These are phyloP conservation scores for Thielaviopsis populi DNA, from an alignment of 2,329 filamentous ascomycete species.

Conservation along the genomic window DNA sequence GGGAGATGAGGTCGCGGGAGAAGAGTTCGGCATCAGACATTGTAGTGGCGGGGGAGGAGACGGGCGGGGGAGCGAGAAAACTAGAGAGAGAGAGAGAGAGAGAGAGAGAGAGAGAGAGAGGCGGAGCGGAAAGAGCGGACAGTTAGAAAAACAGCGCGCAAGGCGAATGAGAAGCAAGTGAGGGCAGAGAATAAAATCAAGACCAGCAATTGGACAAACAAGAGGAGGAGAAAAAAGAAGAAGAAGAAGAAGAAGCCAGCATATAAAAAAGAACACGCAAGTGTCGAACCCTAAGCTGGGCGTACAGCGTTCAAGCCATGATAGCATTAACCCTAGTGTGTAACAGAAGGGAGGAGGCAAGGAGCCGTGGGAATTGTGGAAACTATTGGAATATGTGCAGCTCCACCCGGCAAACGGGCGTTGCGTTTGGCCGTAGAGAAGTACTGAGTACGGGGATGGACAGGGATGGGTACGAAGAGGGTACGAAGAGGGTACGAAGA, in stretches of 20 bases:
- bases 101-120: too few relatives aligned
- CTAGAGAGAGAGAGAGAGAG: too few relatives aligned
- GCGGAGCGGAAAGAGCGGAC: neutral
- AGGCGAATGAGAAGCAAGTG: too few relatives aligned
- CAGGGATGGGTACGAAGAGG: neutral
- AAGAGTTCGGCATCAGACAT: conserved; percentile 38
- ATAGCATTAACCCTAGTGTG: neutral
- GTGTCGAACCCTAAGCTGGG: neutral
- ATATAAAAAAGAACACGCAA: neutral
- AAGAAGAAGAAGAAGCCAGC: neutral
- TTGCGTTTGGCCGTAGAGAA: neutral
- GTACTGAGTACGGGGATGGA: neutral
- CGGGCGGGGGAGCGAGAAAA: neutral
- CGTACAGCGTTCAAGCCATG: neutral
- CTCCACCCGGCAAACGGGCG: neutral
- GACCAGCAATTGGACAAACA: neutral
- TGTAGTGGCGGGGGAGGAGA: neutral
- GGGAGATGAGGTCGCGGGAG: conserved; percentile 59
- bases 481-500: too few relatives aligned
- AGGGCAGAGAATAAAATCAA: neutral
- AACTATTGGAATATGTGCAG: neutral
- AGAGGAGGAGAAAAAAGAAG: neutral
- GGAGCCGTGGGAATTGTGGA: neutral
- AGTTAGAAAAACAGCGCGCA: neutral
- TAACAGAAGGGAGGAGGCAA: neutral